Percentiles rank a stretch among this genome's conserved stretches.
phyloP scores from a whole-genome alignment of 208 protist species.

The Crithidia acanthocephali region DNA sequence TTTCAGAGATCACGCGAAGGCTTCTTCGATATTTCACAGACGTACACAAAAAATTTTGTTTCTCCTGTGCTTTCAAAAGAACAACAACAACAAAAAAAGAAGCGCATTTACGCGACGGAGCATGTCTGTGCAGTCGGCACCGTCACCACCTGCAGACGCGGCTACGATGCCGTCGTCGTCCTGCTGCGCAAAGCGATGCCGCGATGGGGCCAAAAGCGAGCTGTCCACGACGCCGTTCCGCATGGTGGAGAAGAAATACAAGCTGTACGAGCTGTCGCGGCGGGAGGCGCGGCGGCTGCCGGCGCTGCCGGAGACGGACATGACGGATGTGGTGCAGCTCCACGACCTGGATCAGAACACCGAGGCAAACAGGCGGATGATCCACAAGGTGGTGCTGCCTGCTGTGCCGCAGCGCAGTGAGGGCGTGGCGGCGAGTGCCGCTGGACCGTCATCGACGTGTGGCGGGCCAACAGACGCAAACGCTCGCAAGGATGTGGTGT shows the following conservation, averaged over 20 bases:
- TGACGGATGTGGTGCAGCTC: slow-evolving; percentile 73
- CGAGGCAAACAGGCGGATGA: slow-evolving; percentile 39
- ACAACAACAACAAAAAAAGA: no score
- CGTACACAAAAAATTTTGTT: no score
- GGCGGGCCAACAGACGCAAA: background rate
- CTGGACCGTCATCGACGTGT: background rate
- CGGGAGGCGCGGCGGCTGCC: slow-evolving; percentile 41
- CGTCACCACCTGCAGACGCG: background rate
- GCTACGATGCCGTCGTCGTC: background rate
- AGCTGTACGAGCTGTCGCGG: slow-evolving; percentile 66
- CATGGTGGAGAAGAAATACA: slow-evolving; percentile 64
- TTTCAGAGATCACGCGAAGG: no score
- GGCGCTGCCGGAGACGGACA: slow-evolving; percentile 39
- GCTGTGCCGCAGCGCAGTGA: background rate
- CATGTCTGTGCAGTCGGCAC: background rate
- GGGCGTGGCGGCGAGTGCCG: background rate
- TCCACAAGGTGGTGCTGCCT: slow-evolving; percentile 41
- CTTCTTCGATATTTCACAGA: no score
- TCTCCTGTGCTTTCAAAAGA: no score
- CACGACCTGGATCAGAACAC: slow-evolving; percentile 60
- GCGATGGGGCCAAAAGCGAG: slow-evolving; percentile 15
- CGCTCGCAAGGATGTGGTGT: slow-evolving; percentile 25
- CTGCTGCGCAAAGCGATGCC: slow-evolving; percentile 13
- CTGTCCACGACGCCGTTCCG: slow-evolving; percentile 55
- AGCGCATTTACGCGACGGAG: no score